Conservation (phyloP, 202 grass and related monocot genomes). For the Eragrostis tef region DNA sequence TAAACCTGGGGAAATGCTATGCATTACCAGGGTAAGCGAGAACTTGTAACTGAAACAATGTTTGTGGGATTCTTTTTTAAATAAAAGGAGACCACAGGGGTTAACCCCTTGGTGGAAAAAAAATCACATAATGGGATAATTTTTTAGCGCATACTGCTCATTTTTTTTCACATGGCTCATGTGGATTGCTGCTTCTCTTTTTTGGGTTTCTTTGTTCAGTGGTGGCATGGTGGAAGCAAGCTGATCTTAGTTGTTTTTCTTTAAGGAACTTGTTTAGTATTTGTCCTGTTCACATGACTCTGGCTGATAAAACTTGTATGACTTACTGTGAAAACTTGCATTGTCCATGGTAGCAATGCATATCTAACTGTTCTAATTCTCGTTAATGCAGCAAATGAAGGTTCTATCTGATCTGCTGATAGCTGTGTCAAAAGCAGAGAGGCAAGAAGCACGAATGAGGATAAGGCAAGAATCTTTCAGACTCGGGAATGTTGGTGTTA, state of each 20-base stretch:
- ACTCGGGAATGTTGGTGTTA: slow-evolving; percentile 97
- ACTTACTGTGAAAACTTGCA: background rate
- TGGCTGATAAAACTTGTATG: slow-evolving; percentile 1
- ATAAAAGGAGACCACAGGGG: too few species aligned
- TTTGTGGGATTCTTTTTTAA: too few species aligned
- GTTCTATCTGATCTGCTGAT: slow-evolving; percentile 85
- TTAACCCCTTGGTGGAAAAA: too few species aligned
- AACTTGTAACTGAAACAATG: too few species aligned
- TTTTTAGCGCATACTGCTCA: background rate
- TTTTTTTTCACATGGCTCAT: background rate
- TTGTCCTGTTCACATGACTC: background rate
- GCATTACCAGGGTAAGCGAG: too few species aligned
- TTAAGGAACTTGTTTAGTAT: slow-evolving; percentile 2
- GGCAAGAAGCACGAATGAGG: slow-evolving; percentile 89
- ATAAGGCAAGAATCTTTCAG: slow-evolving; percentile 94
- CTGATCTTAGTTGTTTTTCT: background rate
- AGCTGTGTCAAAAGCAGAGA: slow-evolving; percentile 99
- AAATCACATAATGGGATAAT: background rate
- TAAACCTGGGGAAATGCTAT: too few species aligned
- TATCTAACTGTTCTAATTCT: slow-evolving; percentile 44
- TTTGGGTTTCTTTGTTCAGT: background rate
- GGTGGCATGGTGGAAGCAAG: background rate
- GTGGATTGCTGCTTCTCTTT: background rate
- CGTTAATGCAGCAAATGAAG: slow-evolving; percentile 77
- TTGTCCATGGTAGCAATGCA: slow-evolving; percentile 16